Evolutionary conservation across 768 basidiomycete species (phyloP).

Genomic region (Trametes elegans): DNA sequence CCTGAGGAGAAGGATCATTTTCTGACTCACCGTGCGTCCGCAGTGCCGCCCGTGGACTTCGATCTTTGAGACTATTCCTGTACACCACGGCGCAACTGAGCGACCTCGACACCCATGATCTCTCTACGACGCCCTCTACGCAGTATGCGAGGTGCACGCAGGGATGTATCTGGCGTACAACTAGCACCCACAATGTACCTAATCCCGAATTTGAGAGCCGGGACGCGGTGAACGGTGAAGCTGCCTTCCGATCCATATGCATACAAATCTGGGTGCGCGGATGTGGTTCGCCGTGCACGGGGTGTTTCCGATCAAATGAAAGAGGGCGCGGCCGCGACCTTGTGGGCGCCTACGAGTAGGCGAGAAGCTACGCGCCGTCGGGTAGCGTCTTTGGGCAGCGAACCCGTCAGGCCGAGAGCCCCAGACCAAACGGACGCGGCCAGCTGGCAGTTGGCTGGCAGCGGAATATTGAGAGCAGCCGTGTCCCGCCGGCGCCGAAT

Average conservation of each 20-base stretch:
- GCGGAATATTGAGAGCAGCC: neutral
- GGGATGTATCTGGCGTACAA: too few relatives aligned
- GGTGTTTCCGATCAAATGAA: constrained; percentile 8
- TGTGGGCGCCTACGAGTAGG: neutral
- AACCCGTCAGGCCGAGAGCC: constrained; percentile 2
- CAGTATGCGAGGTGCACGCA: too few relatives aligned
- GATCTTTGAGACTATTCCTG: neutral
- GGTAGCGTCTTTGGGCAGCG: neutral
- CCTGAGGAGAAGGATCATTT: neutral
- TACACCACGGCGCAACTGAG: neutral
- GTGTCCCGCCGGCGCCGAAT: neutral
- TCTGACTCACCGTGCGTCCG: neutral
- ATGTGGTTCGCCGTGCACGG: neutral
- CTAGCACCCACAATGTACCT: too few relatives aligned
- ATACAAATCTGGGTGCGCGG: neutral
- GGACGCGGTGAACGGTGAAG: too few relatives aligned
- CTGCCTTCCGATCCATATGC: too few relatives aligned
- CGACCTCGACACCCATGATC: too few relatives aligned
- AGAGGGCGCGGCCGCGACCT: neutral
- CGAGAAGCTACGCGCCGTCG: constrained; percentile 10
- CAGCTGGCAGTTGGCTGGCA: neutral
- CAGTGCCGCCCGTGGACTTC: neutral
- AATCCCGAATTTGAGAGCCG: too few relatives aligned
- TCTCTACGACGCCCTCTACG: too few relatives aligned
- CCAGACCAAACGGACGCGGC: neutral